phyloP scores from a whole-genome alignment of 306 rosid genomes.

The Cajanus cajan region DNA sequence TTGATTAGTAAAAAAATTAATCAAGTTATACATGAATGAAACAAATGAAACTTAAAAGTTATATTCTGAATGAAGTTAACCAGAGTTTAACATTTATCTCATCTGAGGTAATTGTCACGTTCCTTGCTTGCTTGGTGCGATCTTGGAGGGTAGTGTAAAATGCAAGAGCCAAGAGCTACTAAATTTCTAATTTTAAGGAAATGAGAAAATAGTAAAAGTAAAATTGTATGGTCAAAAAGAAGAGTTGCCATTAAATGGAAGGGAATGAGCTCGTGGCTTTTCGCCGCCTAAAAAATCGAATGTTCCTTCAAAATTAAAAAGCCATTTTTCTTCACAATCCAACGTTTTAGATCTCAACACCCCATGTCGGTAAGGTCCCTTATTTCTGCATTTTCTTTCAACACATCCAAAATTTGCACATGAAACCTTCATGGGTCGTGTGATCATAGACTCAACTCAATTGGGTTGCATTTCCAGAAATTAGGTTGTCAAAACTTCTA shows the following conservation, averaged over 20 bases:
- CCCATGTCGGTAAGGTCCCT: constrained; percentile 31
- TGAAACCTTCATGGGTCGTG: not conserved
- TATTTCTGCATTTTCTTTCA: not conserved
- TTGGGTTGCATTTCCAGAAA: not conserved
- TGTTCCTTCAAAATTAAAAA: not conserved
- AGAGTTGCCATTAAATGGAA: not conserved
- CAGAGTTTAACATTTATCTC: not conserved
- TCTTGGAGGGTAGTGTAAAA: not conserved
- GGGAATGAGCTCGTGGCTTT: not conserved
- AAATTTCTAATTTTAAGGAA: not conserved
- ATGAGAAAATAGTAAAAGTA: constrained; percentile 21
- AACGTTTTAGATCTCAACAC: constrained; percentile 10
- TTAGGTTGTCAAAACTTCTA: not conserved
- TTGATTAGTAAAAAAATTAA: not conserved
- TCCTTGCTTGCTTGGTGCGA: not conserved
- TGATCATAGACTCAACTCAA: not conserved
- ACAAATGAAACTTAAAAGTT: not conserved
- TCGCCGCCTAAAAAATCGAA: not conserved
- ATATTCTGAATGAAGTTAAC: not conserved
- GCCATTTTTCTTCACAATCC: not conserved
- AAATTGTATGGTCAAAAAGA: constrained; percentile 16
- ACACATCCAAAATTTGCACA: not conserved
- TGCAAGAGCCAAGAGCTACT: not conserved
- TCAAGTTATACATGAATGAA: not conserved
- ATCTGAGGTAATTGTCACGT: not conserved